A percentile compares a stretch with the other conserved stretches of the same genome.
Conservation (phyloP, 352 stramenopile genomes). For the Bremia lactucae region DNA sequence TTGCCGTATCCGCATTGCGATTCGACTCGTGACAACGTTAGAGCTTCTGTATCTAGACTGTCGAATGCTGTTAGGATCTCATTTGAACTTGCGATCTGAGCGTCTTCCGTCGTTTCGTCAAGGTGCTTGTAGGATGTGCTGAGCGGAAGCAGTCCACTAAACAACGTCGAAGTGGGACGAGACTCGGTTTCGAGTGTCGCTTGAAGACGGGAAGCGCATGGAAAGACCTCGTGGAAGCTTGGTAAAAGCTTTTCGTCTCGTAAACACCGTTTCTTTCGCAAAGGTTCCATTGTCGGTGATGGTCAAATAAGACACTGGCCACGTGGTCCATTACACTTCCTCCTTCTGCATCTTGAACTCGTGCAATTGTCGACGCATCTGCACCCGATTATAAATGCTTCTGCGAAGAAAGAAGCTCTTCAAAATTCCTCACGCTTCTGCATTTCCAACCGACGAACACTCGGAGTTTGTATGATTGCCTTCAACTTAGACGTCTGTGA, state of each 20-base stretch:
- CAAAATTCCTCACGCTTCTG: too few relatives aligned
- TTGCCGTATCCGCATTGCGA: conserved; percentile 38
- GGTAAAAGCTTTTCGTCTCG: conserved; percentile 9
- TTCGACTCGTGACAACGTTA: conserved; percentile 3
- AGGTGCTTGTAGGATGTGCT: not conserved
- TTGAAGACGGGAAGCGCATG: conserved; percentile 1
- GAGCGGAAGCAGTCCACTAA: conserved; percentile 14
- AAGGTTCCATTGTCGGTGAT: too few relatives aligned
- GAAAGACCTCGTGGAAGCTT: conserved; percentile 14
- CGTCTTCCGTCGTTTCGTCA: not conserved
- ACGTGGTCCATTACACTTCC: too few relatives aligned
- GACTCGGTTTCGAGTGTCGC: not conserved
- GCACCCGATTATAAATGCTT: too few relatives aligned
- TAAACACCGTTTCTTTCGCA: conserved; percentile 6
- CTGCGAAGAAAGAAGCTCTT: too few relatives aligned
- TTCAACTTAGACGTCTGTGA: too few relatives aligned
- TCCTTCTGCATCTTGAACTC: too few relatives aligned
- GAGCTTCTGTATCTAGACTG: conserved; percentile 15
- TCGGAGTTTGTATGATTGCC: too few relatives aligned
- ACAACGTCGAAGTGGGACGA: conserved; percentile 15
- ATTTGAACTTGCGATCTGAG: conserved; percentile 1
- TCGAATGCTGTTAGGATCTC: conserved; percentile 22
- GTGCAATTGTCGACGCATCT: too few relatives aligned
- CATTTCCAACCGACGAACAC: too few relatives aligned
- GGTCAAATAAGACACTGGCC: too few relatives aligned